Evolutionary conservation across 2,329 filamentous ascomycete genomes (phyloP).

Genomic region (Pseudogymnoascus sp.): DNA sequence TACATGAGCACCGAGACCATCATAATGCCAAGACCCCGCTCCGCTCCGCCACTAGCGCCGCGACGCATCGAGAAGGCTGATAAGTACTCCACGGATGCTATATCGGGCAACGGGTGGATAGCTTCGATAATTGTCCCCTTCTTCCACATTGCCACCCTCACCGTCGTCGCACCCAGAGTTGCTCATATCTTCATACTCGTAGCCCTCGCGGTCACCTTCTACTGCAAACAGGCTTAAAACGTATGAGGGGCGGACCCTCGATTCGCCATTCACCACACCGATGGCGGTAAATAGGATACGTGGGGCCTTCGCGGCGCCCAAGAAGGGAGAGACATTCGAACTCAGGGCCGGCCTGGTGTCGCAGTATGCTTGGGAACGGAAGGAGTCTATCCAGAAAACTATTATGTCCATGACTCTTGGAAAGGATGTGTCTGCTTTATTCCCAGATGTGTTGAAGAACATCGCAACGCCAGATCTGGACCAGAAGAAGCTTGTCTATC

Average conservation of each 20-base stretch:
- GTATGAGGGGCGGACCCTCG: slow-evolving; percentile 31
- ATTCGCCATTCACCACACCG: slow-evolving; percentile 33
- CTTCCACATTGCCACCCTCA: background rate
- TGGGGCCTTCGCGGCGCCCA: slow-evolving; percentile 84
- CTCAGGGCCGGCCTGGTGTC: slow-evolving; percentile 90
- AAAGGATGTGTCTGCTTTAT: slow-evolving; percentile 95
- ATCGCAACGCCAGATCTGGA: slow-evolving; percentile 92
- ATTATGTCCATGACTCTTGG: slow-evolving; percentile 99
- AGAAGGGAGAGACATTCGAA: slow-evolving; percentile 98
- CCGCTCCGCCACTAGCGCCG: slow-evolving; percentile 1
- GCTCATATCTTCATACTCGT: background rate
- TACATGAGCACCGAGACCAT: background rate
- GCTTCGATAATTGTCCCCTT: background rate
- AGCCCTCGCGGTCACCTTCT: background rate
- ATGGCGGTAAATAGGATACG: slow-evolving; percentile 97
- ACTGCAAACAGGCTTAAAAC: slow-evolving; percentile 19
- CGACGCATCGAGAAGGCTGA: slow-evolving; percentile 5
- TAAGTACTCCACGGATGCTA: background rate
- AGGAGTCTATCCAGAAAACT: slow-evolving; percentile 98
- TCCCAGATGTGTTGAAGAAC: slow-evolving; percentile 97
- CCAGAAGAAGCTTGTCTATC: slow-evolving; percentile 98
- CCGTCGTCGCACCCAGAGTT: background rate
- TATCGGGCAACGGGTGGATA: slow-evolving; percentile 5
- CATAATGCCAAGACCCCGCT: background rate
- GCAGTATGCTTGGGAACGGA: slow-evolving; percentile 98